A percentile compares a stretch with the other conserved stretches of the same genome.
Conservation (phyloP, 2,329 filamentous ascomycete genomes). For the Paraconiothyrium brasiliense region DNA sequence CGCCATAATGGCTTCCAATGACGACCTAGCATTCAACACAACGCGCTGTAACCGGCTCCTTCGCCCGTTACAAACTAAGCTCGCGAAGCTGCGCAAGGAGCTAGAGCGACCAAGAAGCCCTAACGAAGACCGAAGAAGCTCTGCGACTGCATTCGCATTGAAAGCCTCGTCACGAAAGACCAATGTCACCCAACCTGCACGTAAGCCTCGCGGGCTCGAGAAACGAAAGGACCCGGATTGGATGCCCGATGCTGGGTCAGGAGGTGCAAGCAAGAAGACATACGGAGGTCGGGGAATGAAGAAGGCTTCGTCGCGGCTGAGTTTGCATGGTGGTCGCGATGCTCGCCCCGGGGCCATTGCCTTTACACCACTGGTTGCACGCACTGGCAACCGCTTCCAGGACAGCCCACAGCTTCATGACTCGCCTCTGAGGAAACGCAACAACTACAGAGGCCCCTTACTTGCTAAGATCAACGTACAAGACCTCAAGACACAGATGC, state of each 20-base stretch:
- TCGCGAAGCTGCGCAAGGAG: conserved; percentile 50
- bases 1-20: conserved; percentile 39
- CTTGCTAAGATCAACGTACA: conserved; percentile 30
- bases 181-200: conserved; percentile 36
- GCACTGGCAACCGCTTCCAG: conserved; percentile 36
- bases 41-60: conserved; percentile 55
- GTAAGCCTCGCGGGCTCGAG: conserved; percentile 45
- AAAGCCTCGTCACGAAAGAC: conserved; percentile 38
- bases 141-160: conserved; percentile 34
- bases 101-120: conserved; percentile 34
- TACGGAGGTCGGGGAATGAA: conserved; percentile 42
- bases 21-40: conserved; percentile 52
- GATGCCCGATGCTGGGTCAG: conserved; percentile 38
- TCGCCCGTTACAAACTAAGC: conserved; percentile 53
- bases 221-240: conserved; percentile 49
- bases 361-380: conserved; percentile 47
- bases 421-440: conserved; percentile 37
- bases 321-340: conserved; percentile 13
- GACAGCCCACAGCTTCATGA: conserved; percentile 42
- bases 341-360: conserved; percentile 45
- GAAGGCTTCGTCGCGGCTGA: conserved; percentile 21
- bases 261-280: conserved; percentile 37
- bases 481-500: conserved; percentile 31
- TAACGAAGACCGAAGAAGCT: conserved; percentile 31
- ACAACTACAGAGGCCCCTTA: conserved; percentile 36